phyloP scores from a whole-genome alignment of 2,329 filamentous ascomycete species.

The Blastomyces gilchristii region DNA sequence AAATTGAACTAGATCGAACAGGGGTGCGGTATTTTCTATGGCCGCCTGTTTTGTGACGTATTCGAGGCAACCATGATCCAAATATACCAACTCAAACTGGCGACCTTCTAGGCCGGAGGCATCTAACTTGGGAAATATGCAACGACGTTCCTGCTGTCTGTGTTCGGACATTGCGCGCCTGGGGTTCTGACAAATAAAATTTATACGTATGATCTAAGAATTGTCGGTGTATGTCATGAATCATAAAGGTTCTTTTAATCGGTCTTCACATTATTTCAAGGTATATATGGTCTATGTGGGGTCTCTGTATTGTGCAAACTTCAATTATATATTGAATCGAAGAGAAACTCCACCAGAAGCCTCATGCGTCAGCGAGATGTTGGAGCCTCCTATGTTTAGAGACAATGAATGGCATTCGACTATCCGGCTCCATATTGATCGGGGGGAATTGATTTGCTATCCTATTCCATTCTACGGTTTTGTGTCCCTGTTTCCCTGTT shows the following conservation, averaged over 20 bases:
- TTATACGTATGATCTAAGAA: not conserved
- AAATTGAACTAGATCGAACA: constrained; percentile 12
- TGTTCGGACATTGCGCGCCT: not conserved
- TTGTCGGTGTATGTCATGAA: not conserved
- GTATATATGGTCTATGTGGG: not conserved
- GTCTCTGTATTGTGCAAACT: not conserved
- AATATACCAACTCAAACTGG: not conserved
- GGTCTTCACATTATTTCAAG: not conserved
- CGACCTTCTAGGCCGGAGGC: not conserved
- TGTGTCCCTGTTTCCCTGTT: not conserved
- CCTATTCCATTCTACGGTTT: not conserved
- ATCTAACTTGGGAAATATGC: not conserved
- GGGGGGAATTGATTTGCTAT: not conserved
- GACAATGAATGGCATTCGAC: not conserved
- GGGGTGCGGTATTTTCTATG: not conserved
- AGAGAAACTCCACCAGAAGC: not conserved
- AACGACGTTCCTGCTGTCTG: not conserved
- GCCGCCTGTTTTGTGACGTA: not conserved
- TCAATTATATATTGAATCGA: not conserved
- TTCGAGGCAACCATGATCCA: not conserved
- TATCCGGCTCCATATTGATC: not conserved
- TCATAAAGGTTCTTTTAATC: not conserved
- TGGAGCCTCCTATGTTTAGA: not conserved
- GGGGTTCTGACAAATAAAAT: not conserved
- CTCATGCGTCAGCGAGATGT: not conserved